A percentile compares a stretch with the other conserved stretches of the same genome.
Evolutionary conservation across 176 grass and related monocot genomes (phyloP).

Genomic region (Cenchrus purpureus): DNA sequence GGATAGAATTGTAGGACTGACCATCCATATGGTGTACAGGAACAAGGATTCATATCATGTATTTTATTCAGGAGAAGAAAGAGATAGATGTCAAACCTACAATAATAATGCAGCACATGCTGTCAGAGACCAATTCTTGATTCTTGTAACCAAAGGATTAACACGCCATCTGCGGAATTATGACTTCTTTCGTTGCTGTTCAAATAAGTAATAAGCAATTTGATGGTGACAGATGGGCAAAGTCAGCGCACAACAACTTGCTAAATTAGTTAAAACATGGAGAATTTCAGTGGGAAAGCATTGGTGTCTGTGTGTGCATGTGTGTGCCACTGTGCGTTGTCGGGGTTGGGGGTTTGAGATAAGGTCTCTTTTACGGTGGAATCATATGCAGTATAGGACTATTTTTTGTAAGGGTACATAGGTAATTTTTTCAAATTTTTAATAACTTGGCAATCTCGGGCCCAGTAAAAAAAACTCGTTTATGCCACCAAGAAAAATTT

Average conservation of each 20-base stretch:
- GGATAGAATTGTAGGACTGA: not conserved
- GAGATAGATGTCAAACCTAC: not conserved
- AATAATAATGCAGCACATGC: not conserved
- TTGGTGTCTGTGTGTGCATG: not conserved
- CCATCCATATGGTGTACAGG: not conserved
- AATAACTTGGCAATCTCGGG: too few relatives aligned
- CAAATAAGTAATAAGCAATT: not conserved
- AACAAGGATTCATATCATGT: not conserved
- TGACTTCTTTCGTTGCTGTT: not conserved
- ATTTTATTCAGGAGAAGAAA: not conserved
- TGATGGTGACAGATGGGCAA: not conserved
- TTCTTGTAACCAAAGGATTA: not conserved
- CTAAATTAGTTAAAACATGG: not conserved
- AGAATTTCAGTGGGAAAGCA: not conserved
- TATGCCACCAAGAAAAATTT: too few relatives aligned
- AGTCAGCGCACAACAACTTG: not conserved
- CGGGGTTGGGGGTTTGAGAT: not conserved
- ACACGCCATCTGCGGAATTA: not conserved
- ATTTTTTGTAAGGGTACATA: too few relatives aligned
- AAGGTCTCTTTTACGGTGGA: too few relatives aligned
- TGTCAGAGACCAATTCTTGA: not conserved
- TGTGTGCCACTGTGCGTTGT: too few relatives aligned
- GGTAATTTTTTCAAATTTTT: too few relatives aligned
- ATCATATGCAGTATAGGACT: too few relatives aligned
- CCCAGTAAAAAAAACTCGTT: too few relatives aligned